These are phyloP conservation scores for Amoebophrya sp. DNA, from an alignment of 169 alveolate species.

Conservation along the genomic window DNA sequence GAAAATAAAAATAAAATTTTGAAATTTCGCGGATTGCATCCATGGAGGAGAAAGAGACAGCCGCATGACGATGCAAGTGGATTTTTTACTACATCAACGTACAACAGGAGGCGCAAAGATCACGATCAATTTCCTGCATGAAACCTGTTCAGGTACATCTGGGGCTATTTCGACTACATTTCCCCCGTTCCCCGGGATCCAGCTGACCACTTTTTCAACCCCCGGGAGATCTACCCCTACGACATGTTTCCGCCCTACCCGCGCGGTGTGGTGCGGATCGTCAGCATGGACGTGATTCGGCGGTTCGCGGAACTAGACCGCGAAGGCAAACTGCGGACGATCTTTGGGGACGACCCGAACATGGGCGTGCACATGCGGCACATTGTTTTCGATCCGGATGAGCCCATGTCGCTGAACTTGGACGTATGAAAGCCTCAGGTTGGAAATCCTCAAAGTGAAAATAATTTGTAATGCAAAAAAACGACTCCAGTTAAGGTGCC, in stretches of 20 bases:
- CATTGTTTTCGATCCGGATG: neutral
- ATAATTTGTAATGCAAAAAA: too few species aligned
- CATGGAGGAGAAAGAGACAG: too few species aligned
- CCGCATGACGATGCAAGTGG: too few species aligned
- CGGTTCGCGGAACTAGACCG: neutral
- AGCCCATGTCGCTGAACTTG: slow-evolving; percentile 13
- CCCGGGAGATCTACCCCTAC: slow-evolving; percentile 29
- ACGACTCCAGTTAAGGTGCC: too few species aligned
- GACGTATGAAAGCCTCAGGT: too few species aligned
- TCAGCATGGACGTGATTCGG: slow-evolving; percentile 28
- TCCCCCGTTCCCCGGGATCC: slow-evolving; percentile 32
- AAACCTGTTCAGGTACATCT: slow-evolving; percentile 22
- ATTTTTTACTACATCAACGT: too few species aligned
- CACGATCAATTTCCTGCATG: too few species aligned
- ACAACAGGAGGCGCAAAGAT: too few species aligned
- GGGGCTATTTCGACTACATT: slow-evolving; percentile 32
- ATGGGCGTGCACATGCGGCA: slow-evolving; percentile 30
- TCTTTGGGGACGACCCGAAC: slow-evolving; percentile 29
- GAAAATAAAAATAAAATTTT: too few species aligned
- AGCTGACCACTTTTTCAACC: neutral
- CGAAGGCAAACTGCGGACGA: slow-evolving; percentile 26
- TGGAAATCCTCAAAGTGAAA: too few species aligned
- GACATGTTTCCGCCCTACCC: slow-evolving; percentile 32
- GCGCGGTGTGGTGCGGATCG: slow-evolving; percentile 29
- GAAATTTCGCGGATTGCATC: too few species aligned